Conservation (phyloP, 1,139 yeast genomes). For the Kodamaea arcana region DNA sequence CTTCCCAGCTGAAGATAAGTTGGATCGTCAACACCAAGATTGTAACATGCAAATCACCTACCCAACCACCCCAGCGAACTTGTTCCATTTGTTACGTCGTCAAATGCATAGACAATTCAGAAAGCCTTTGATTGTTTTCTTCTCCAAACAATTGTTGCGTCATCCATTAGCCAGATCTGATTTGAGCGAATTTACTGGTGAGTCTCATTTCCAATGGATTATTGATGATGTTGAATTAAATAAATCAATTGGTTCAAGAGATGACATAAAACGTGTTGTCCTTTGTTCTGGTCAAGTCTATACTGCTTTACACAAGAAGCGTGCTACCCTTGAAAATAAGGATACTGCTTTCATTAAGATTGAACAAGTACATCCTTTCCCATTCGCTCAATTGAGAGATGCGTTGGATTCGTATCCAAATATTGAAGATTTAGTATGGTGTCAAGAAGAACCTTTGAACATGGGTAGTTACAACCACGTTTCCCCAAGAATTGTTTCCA, state of each 20-base stretch:
- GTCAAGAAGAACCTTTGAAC: slow-evolving; percentile 98
- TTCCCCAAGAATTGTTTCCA: slow-evolving; percentile 76
- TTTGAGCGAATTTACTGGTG: slow-evolving; percentile 82
- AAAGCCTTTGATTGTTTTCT: slow-evolving; percentile 85
- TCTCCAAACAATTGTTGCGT: slow-evolving; percentile 92
- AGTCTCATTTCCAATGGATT: slow-evolving; percentile 91
- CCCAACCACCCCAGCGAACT: slow-evolving; percentile 96
- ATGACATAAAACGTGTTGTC: slow-evolving; percentile 84
- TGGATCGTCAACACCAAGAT: slow-evolving; percentile 97
- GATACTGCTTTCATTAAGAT: slow-evolving; percentile 84
- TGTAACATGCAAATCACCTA: slow-evolving; percentile 97
- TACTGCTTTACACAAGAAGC: slow-evolving; percentile 86
- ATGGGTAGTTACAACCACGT: slow-evolving; percentile 87
- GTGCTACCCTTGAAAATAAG: slow-evolving; percentile 70
- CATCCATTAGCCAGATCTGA: slow-evolving; percentile 95
- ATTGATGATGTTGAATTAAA: slow-evolving; percentile 89
- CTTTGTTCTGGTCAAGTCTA: slow-evolving; percentile 91
- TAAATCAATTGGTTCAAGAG: slow-evolving; percentile 67
- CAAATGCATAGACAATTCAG: slow-evolving; percentile 99
- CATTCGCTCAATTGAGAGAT: slow-evolving; percentile 90
- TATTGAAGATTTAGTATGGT: slow-evolving; percentile 86
- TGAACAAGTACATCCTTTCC: slow-evolving; percentile 99
- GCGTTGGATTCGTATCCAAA: slow-evolving; percentile 76
- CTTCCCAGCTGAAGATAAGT: slow-evolving; percentile 86
- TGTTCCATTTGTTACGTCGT: slow-evolving; percentile 96